Conservation (phyloP, 345 rosid species). For the Rhodamnia argentea region DNA sequence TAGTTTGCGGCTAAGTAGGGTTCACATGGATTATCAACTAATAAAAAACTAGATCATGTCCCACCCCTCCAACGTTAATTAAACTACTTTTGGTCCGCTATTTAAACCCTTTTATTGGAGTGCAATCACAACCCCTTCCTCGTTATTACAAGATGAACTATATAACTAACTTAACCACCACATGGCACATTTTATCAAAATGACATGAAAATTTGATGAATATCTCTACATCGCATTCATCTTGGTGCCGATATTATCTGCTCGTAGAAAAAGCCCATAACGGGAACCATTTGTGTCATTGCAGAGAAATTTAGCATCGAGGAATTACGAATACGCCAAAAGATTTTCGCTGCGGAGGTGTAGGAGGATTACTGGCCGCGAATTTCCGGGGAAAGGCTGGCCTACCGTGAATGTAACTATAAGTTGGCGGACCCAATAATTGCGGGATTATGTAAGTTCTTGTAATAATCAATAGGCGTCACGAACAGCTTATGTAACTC, state of each 20-base stretch:
- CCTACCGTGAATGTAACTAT: not conserved
- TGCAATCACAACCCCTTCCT: not conserved
- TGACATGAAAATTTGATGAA: not conserved
- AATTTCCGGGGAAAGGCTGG: not conserved
- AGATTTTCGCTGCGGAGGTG: not conserved
- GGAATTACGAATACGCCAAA: not conserved
- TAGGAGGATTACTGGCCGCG: not conserved
- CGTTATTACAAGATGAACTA: not conserved
- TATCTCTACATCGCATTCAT: not conserved
- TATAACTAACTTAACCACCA: not conserved
- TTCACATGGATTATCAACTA: not conserved
- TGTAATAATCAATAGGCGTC: not conserved
- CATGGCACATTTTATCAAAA: not conserved
- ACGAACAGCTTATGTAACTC: not conserved
- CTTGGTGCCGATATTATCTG: not conserved
- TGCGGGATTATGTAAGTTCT: accelerated
- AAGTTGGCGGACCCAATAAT: not conserved
- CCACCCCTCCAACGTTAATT: not conserved
- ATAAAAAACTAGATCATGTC: not conserved
- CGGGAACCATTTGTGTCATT: not conserved
- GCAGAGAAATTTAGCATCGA: not conserved
- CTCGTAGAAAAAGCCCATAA: accelerated
- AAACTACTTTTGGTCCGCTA: not conserved
- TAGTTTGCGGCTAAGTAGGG: not conserved
- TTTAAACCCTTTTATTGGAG: not conserved